Conservation (phyloP, 2,329 filamentous ascomycete genomes). For the Metarhizium robertsii region DNA sequence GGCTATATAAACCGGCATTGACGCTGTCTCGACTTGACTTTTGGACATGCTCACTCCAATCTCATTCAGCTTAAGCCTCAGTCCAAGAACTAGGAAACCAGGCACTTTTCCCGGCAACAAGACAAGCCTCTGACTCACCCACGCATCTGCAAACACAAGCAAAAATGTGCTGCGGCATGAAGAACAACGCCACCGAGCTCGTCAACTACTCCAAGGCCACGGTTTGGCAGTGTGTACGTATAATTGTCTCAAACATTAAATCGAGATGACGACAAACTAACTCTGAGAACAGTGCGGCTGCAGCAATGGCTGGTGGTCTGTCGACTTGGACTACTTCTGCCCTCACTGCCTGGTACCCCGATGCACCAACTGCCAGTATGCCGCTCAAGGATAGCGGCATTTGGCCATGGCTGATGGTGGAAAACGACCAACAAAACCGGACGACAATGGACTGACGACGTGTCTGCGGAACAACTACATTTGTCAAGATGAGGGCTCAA, state of each 20-base stretch:
- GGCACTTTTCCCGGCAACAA: not conserved
- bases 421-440: not conserved
- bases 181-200: not conserved
- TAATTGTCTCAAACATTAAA: no score
- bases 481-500: not conserved
- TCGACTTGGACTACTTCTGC: conserved; percentile 10
- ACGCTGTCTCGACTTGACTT: not conserved
- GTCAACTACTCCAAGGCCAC: not conserved
- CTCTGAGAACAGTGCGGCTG: conserved; percentile 11
- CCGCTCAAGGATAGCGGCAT: conserved; percentile 1
- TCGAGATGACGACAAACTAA: not conserved
- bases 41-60: not conserved
- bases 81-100: not conserved
- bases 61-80: not conserved
- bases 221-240: conserved; percentile 12
- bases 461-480: not conserved
- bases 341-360: conserved; percentile 12
- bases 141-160: not conserved
- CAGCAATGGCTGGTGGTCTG: conserved; percentile 12
- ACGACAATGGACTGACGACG: not conserved
- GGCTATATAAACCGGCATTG: not conserved
- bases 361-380: conserved; percentile 13
- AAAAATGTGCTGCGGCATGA: not conserved
- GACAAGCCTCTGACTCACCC: not conserved
- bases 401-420: not conserved